Base-by-base conservation (phyloP, 108 stramenopile genomes). In the Discostella stelligeroides region DNA sequence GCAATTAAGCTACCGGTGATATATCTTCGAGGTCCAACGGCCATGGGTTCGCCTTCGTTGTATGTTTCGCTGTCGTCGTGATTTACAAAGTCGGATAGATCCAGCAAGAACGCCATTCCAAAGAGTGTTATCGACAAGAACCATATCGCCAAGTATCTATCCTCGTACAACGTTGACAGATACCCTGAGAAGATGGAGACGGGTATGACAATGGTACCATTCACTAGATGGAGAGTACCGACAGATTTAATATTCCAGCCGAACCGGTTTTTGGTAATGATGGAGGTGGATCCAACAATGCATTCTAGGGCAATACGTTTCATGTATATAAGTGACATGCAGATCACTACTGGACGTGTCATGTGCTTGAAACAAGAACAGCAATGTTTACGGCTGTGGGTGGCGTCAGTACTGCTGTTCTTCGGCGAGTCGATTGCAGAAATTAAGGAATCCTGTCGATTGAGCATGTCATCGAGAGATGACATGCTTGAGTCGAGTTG, bases 271-370 rank as follows among this genome's bases (percentile, higher is more conserved):
- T 75, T 80, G 15, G 79, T 75, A 25, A 80, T 55, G 23, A 80
- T 70, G 7, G 65, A 60, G n/a, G 60, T 75, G 28, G 74, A 62
- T n/a, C 79, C 74, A 17, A 75, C 74, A 34, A 80, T 70, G 34
- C 73, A 66, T 49, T 80, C 79, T 7, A 80, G 63, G 0, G 78
- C 78, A 38, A 83, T 58, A 25, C 78, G 51, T 54, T 80, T 74
- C 61, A 79, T 55, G 29, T 75, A 75, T 15, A 83, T 70, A n/a
- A 83, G 37, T 38, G 58, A 64, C 82, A 83, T 83, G 62, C 71
- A 73, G 20, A 83, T 68, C 2, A 79, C 39, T 11, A 80, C 78
- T 42, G 82, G 67, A 17, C 42, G 49, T 8, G 77, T 83, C 42
- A 83, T 70, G 27, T 83, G 17, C 39, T 8, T 64, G 18, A 76